Conservation (phyloP, 495 filamentous ascomycete species). For the Glutinoglossum americanum region DNA sequence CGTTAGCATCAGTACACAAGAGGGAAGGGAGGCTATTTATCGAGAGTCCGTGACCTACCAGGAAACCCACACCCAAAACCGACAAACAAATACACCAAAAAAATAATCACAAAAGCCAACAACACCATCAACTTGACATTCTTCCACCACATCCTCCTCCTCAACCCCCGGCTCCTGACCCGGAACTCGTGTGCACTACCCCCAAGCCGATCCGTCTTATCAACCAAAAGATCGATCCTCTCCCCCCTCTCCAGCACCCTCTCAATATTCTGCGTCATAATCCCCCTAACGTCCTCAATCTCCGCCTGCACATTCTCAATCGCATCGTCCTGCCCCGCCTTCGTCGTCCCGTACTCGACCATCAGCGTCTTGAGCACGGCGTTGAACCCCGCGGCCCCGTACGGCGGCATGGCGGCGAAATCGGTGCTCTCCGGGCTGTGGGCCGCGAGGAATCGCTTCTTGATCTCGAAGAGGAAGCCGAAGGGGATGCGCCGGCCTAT, state of each 20-base stretch:
- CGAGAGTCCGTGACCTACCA: slow-evolving; percentile 15
- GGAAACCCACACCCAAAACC: slow-evolving; percentile 57
- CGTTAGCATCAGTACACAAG: not conserved
- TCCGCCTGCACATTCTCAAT: slow-evolving; percentile 63
- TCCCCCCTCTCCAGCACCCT: slow-evolving; percentile 83
- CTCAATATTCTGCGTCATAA: slow-evolving; percentile 99
- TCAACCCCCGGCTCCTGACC: slow-evolving; percentile 61
- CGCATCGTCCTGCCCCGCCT: slow-evolving; percentile 55
- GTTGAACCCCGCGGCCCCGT: slow-evolving; percentile 81
- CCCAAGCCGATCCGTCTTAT: slow-evolving; percentile 87
- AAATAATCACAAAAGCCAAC: slow-evolving; percentile 55
- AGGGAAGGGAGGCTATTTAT: not conserved
- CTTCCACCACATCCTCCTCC: slow-evolving; percentile 99
- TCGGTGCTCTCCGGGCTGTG: slow-evolving; percentile 49
- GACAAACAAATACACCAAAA: slow-evolving; percentile 63
- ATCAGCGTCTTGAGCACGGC: slow-evolving; percentile 52
- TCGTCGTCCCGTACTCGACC: slow-evolving; percentile 62
- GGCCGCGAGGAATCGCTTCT: slow-evolving; percentile 61
- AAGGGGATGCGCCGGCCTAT: slow-evolving; percentile 78
- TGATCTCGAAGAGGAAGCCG: slow-evolving; percentile 79
- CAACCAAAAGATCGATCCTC: slow-evolving; percentile 83
- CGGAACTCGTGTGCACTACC: slow-evolving; percentile 74
- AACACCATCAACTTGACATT: slow-evolving; percentile 81
- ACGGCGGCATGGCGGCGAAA: slow-evolving; percentile 59
- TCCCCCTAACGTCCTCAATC: slow-evolving; percentile 80